These are phyloP conservation scores for Aspergillus sergii DNA, from an alignment of 2,329 filamentous ascomycete genomes.

Conservation along the genomic window DNA sequence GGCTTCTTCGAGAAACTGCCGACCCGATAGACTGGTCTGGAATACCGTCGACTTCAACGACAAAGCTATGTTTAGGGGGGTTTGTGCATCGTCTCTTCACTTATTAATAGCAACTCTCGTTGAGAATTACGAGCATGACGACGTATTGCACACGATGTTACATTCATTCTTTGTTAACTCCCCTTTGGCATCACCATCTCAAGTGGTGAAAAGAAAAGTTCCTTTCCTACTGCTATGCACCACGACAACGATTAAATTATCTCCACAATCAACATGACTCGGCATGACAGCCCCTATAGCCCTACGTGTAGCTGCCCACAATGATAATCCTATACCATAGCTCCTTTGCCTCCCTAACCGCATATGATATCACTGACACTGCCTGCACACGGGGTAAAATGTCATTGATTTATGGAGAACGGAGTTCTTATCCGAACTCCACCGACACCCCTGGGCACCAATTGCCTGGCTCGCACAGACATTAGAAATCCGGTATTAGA, in stretches of 20 bases:
- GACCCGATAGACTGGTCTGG: not conserved
- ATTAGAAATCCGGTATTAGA: not conserved
- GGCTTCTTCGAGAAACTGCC: not conserved
- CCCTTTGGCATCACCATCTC: not conserved
- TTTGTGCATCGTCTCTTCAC: not conserved
- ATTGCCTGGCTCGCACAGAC: not conserved
- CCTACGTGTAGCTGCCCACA: not conserved
- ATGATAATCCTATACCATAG: not conserved
- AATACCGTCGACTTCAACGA: not conserved
- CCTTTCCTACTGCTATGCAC: not conserved
- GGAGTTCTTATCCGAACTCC: conserved; percentile 4
- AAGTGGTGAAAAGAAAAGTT: not conserved
- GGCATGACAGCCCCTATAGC: not conserved
- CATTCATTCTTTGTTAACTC: not conserved
- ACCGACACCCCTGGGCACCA: not conserved
- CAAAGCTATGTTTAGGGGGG: not conserved
- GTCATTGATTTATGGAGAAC: not conserved
- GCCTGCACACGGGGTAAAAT: not conserved
- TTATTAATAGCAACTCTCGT: not conserved
- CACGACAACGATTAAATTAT: not conserved
- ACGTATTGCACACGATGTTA: not conserved
- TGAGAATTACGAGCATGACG: not conserved
- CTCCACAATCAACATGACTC: not conserved
- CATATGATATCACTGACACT: not conserved
- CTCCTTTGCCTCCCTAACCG: not conserved